Conservation (phyloP, 371 early-diverging fungal genomes). For the Mucor saturninus region DNA sequence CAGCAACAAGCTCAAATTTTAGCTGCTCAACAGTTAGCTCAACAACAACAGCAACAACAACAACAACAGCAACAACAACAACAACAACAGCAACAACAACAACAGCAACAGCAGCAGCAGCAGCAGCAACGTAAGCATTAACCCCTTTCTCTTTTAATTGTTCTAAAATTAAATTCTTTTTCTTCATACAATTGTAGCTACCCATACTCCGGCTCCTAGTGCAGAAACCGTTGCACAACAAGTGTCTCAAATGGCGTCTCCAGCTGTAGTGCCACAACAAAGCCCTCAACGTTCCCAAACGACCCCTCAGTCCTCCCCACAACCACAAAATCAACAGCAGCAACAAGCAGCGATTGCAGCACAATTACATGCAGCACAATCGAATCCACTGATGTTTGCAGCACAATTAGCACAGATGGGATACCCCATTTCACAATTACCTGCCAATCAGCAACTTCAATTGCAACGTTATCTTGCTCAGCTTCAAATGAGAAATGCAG, state of each 20-base stretch:
- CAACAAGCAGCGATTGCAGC: constrained; percentile 30
- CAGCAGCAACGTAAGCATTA: not conserved
- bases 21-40: constrained; percentile 14
- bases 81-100: constrained; percentile 1
- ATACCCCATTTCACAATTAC: constrained; percentile 47
- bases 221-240: constrained; percentile 20
- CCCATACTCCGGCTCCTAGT: constrained; percentile 11
- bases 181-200: constrained; percentile 4
- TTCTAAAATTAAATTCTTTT: constrained; percentile 2
- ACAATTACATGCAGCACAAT: constrained; percentile 35
- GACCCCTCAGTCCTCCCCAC: constrained; percentile 21
- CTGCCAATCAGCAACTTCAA: constrained; percentile 42
- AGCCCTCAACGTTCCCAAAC: constrained; percentile 26
- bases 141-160: not conserved
- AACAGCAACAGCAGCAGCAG: not conserved
- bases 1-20: constrained; percentile 20
- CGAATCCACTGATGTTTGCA: constrained; percentile 41
- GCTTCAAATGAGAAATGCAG: constrained; percentile 46
- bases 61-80: constrained; percentile 20
- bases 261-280: constrained; percentile 12
- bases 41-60: constrained; percentile 19
- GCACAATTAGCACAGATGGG: constrained; percentile 53
- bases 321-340: constrained; percentile 29
- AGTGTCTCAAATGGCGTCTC: constrained; percentile 27
- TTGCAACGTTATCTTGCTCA: constrained; percentile 50